Evolutionary conservation across 2,329 filamentous ascomycete species (phyloP), one percentile per base, ranked within the genome.

Genomic region (Atkinsonella texensis): DNA sequence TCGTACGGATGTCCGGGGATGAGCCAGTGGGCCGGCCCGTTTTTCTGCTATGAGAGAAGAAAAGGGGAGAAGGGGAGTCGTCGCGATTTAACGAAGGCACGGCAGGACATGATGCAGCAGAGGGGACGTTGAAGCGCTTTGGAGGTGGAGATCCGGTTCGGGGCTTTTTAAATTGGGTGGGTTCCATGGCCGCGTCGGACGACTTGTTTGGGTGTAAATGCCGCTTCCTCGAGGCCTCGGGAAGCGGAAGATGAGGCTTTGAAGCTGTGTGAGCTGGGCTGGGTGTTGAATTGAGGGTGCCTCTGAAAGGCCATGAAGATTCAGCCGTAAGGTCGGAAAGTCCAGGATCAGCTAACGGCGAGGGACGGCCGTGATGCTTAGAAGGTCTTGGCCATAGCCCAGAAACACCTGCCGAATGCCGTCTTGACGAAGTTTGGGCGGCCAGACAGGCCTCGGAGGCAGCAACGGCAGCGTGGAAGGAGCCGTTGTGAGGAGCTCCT

Each of bases 1-100:
- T 71, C 33, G 65, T 62, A 23, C 71, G 64, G 6, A 68, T 64
- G 52, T 77, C 74, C 13, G 69, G 62, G 20, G 68, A 63, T n/a
- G 66, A 60, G 15, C 56, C 69, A 8, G 66, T 62, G 13, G 70
- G 69, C 35, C 73, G 67, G 51, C 59, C 60, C 31, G 63, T 57
- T 33, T 68, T 65, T 39, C 63, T 64, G 38, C 67, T 70, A 52
- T 71, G 68, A 10, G 75, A 76, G 59, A 77, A 78, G 63, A 78
- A 78, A 28, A 77, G 65, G 6, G 76, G 75, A 8, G 75, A 78
- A 10, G 68, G 66, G n/a, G 71, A 63, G 33, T 66, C 66, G 44
- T 72, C 69, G 32, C 63, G 59, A 33, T 56, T 56, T 12, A 57
- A 49, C 41, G 56, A 50, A 53, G 51, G 40, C 18, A 17, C 46